Conservation (phyloP, 148 eudicot genomes). For the Chenopodium formosanum region DNA sequence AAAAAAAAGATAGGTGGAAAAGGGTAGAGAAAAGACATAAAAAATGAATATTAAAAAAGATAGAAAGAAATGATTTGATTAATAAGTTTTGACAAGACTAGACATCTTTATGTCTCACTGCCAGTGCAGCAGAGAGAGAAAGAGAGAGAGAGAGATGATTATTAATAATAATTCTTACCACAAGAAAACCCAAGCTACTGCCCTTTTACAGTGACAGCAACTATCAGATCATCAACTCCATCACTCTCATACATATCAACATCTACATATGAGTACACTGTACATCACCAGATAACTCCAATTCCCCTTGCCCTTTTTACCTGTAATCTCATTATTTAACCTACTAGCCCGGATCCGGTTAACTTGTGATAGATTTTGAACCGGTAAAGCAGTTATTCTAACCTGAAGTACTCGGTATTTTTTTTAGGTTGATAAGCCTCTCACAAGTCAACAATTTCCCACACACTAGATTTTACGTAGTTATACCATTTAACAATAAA, state of each 20-base stretch:
- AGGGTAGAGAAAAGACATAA: neutral
- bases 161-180: neutral
- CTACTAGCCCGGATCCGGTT: too few relatives aligned
- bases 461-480: too few relatives aligned
- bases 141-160: neutral
- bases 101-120: constrained; percentile 48
- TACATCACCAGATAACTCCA: too few relatives aligned
- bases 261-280: too few relatives aligned
- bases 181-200: constrained; percentile 7
- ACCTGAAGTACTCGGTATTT: too few relatives aligned
- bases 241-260: constrained; percentile 12
- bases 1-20: neutral
- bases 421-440: too few relatives aligned
- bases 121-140: constrained; percentile 23
- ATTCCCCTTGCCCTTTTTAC: too few relatives aligned
- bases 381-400: too few relatives aligned
- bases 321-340: too few relatives aligned
- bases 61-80: constrained; percentile 41
- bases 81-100: constrained; percentile 46
- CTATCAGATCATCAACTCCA: constrained; percentile 34
- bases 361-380: too few relatives aligned
- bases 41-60: constrained; percentile 4
- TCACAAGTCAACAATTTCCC: too few relatives aligned
- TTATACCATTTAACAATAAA: too few relatives aligned
- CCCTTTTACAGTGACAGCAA: constrained; percentile 35